A percentile compares a stretch with the other conserved stretches of the same genome.
Conservation (phyloP, 2,329 filamentous ascomycete species). For the Ascochyta pisi region DNA sequence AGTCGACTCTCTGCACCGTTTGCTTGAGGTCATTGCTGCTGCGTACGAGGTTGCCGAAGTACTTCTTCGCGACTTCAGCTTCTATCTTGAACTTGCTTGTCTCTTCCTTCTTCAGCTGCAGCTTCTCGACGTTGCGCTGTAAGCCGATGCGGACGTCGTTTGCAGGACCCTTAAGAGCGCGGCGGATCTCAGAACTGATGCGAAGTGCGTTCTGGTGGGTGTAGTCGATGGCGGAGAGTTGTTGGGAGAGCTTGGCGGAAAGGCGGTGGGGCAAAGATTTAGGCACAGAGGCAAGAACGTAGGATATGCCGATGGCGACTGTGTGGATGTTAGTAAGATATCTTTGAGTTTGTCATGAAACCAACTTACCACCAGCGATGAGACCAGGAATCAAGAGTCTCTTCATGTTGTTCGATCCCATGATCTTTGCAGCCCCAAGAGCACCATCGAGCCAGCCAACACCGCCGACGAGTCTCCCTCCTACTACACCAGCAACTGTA, state of each 20-base stretch:
- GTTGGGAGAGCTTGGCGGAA: conserved; percentile 80
- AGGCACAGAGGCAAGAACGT: conserved; percentile 86
- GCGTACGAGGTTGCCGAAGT: conserved; percentile 85
- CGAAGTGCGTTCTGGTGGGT: conserved; percentile 86
- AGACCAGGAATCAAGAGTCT: conserved; percentile 82
- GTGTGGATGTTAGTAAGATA: conserved; percentile 17
- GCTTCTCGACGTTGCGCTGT: conserved; percentile 83
- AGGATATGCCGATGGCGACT: conserved; percentile 79
- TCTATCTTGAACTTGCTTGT: conserved; percentile 81
- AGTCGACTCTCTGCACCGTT: conserved; percentile 59
- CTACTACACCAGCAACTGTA: conserved; percentile 86
- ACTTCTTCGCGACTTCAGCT: conserved; percentile 86
- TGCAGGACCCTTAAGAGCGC: conserved; percentile 85
- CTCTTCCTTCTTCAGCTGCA: conserved; percentile 78
- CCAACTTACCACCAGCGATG: conserved; percentile 74
- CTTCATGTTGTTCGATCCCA: conserved; percentile 82
- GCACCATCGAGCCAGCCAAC: conserved; percentile 90
- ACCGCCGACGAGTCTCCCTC: conserved; percentile 80
- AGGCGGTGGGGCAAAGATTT: conserved; percentile 86
- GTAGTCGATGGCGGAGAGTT: conserved; percentile 85
- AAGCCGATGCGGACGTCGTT: conserved; percentile 84
- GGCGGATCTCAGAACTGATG: conserved; percentile 84
- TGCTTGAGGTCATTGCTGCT: conserved; percentile 59
- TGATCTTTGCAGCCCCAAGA: conserved; percentile 77
- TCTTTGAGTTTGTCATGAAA: not conserved